Evolutionary conservation across 2,329 filamentous ascomycete species (phyloP).

Genomic region (Fusarium virguliforme): DNA sequence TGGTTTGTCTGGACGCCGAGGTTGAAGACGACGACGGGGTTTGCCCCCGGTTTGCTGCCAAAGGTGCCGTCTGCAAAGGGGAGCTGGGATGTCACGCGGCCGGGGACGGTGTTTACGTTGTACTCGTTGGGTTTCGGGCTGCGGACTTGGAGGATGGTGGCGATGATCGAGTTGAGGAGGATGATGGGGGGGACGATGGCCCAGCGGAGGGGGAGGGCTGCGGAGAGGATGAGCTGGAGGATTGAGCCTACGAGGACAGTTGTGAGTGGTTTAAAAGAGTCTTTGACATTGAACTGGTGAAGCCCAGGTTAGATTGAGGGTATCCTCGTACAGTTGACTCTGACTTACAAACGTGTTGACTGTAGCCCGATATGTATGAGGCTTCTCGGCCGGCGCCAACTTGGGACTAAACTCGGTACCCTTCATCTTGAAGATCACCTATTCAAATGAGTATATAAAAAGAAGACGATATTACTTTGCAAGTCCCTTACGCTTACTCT

Average conservation of each 20-base stretch:
- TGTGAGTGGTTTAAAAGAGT: conserved; percentile 55
- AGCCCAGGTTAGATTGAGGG: background rate
- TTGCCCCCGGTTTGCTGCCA: conserved; percentile 49
- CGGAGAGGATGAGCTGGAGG: conserved; percentile 55
- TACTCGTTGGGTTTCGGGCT: conserved; percentile 45
- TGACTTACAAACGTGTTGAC: conserved; percentile 42
- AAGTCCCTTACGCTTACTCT: background rate
- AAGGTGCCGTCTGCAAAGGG: conserved; percentile 53
- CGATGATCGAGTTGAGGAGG: conserved; percentile 52
- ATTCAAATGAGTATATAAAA: background rate
- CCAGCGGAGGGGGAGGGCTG: conserved; percentile 55
- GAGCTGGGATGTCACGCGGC: conserved; percentile 56
- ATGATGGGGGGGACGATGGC: conserved; percentile 56
- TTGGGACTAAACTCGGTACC: conserved; percentile 47
- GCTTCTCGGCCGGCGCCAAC: conserved; percentile 44
- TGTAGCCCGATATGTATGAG: conserved; percentile 37
- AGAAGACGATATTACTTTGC: background rate
- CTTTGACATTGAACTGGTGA: conserved; percentile 51
- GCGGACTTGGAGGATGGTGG: conserved; percentile 51
- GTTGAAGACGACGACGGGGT: conserved; percentile 61
- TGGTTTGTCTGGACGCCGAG: conserved; percentile 64
- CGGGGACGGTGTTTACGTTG: conserved; percentile 51
- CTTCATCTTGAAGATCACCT: conserved; percentile 23
- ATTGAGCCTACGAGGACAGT: conserved; percentile 56
- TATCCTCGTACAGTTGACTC: background rate